phyloP scores from a whole-genome alignment of 345 rosid species.

The Brassica juncea region DNA sequence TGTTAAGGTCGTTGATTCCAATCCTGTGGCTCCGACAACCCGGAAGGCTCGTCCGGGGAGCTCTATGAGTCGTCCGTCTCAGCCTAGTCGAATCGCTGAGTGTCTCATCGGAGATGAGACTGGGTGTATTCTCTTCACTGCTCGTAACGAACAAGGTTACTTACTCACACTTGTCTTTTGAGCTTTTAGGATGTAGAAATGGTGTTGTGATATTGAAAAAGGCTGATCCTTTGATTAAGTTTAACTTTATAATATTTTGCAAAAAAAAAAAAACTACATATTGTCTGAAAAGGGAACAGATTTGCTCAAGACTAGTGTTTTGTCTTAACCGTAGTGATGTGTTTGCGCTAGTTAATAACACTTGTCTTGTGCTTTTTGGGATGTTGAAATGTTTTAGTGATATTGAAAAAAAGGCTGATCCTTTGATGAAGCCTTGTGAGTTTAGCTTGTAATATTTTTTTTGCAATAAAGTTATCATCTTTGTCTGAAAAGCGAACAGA shows the following conservation, averaged over 20 bases:
- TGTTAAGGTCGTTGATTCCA: constrained; percentile 59
- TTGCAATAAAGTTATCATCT: background rate
- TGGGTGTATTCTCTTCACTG: constrained; percentile 79
- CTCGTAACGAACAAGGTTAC: constrained; percentile 82
- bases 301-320: no score
- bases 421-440: background rate
- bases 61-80: constrained; percentile 51
- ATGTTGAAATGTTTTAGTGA: background rate
- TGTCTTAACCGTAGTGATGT: no score
- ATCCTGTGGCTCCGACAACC: constrained; percentile 44
- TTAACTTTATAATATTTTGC: background rate
- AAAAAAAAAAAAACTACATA: background rate
- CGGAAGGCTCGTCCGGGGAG: constrained; percentile 57
- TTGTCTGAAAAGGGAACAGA: background rate
- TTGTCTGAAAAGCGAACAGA: background rate
- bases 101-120: constrained; percentile 81
- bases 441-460: background rate
- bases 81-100: constrained; percentile 68
- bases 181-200: background rate
- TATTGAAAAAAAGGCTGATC: no score
- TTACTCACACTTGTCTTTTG: background rate
- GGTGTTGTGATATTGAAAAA: background rate
- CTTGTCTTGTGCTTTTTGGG: background rate
- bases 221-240: background rate
- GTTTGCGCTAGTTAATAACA: no score